Evolutionary conservation across 179 eudicot species (phyloP), one percentile per base, ranked within the genome.

Genomic region (Vitellaria paradoxa): DNA sequence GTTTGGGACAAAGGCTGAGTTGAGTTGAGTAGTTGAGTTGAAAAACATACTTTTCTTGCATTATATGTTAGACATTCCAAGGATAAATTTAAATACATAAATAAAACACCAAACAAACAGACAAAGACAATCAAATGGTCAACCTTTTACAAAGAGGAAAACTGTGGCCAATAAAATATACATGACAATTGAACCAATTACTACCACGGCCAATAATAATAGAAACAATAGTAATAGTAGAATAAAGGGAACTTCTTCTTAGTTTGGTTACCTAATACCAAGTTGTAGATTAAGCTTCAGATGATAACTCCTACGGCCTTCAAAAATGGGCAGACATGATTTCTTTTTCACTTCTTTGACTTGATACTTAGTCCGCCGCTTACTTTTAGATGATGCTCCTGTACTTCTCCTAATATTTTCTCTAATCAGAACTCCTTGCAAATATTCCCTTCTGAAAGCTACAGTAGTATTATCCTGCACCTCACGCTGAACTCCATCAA

Each of bases 241-340:
- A 62, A 47, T 23, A 24, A 24, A 49, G 18, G n/a, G n/a, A 64
- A 65, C 15, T 65, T 50, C 15, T 23, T 21, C 57, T 17, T 37
- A 56, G 17, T 72, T 72, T 5, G 72, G 46, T 72, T 90, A 90
- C 99, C 99, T 90, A 83, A 96, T 96, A 80, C 98, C 98, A 68
- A 92, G 85, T 79, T 96, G 99, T 89, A 96, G 85, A 82, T 90
- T 93, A 79, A 96, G 98, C 99, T 88, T 93, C 70, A 96, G 87
- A 73, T 82, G 90, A 78, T 86, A 90, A 83, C 94, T 96, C 83
- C 78, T 89, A 52, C 82, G 91, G 55, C 97, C 93, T 84, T 81
- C 77, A 88, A 87, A 80, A 62, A 89, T 78, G 76, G 77, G 82
- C 67, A 85, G 71, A 74, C 92, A 87, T 46, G 94, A 82, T 72